A percentile compares a stretch with the other conserved stretches of the same genome.
These are phyloP conservation scores for Clonostachys rosea DNA, from an alignment of 2,329 filamentous ascomycete species.

Conservation along the genomic window DNA sequence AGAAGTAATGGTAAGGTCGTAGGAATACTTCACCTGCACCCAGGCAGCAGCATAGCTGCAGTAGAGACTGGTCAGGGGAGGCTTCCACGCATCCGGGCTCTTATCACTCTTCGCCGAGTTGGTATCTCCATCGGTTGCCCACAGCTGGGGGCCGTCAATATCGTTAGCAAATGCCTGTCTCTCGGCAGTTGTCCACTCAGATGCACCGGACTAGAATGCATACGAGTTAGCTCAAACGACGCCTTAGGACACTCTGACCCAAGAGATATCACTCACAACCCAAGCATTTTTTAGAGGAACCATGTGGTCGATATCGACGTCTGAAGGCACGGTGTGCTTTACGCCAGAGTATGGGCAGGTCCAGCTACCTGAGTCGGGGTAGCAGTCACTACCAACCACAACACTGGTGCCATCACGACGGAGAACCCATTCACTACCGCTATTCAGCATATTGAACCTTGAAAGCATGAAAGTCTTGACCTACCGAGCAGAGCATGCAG, in stretches of 20 bases:
- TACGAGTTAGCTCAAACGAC: no score
- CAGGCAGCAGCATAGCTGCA: conserved; percentile 76
- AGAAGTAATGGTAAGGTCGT: conserved; percentile 62
- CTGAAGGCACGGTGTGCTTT: conserved; percentile 67
- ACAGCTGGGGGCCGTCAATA: conserved; percentile 67
- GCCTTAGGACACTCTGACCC: no score
- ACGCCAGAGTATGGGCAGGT: conserved; percentile 60
- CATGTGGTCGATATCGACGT: no score
- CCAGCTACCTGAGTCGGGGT: conserved; percentile 64
- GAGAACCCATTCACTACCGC: conserved; percentile 57
- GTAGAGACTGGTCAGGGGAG: conserved; percentile 61
- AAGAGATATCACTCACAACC: conserved; percentile 25
- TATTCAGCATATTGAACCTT: background rate
- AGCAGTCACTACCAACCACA: conserved; percentile 52
- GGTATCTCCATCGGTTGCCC: conserved; percentile 73
- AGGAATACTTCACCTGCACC: conserved; percentile 74
- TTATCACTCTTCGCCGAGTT: conserved; percentile 71
- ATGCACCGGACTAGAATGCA: conserved; percentile 65
- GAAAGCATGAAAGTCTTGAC: background rate
- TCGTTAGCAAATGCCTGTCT: conserved; percentile 74
- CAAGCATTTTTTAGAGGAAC: no score
- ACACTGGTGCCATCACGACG: conserved; percentile 68
- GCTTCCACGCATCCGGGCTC: conserved; percentile 74
- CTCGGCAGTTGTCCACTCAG: conserved; percentile 62
- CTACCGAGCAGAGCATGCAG: conserved; percentile 60